Conservation (phyloP, 805 yeast genomes). For the Sugiyamaella floridensis region DNA sequence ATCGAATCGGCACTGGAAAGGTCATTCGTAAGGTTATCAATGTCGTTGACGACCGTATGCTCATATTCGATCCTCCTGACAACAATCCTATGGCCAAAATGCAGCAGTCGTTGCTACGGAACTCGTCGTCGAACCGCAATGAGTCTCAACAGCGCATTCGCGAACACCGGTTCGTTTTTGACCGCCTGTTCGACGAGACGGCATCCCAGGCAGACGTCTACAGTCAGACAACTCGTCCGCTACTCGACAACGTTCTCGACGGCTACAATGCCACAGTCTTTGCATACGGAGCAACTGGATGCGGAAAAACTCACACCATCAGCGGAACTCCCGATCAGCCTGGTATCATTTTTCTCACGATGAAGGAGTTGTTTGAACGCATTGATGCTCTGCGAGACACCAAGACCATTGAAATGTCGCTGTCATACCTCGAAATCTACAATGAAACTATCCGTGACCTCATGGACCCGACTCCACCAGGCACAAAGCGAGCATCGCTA, state of each 20-base stretch:
- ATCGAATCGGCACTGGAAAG: slow-evolving; percentile 17
- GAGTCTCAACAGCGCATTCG: slow-evolving; percentile 36
- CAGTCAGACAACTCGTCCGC: slow-evolving; percentile 57
- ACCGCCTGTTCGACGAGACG: slow-evolving; percentile 61
- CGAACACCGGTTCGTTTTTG: slow-evolving; percentile 80
- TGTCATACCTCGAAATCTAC: slow-evolving; percentile 75
- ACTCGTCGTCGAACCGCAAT: slow-evolving; percentile 33
- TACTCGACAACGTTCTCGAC: slow-evolving; percentile 66
- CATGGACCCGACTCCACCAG: slow-evolving; percentile 45
- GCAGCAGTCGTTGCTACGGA: slow-evolving; percentile 36
- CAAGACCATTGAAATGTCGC: slow-evolving; percentile 49
- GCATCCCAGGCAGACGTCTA: slow-evolving; percentile 65
- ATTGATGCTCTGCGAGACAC: slow-evolving; percentile 53
- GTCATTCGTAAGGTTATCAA: slow-evolving; percentile 65
- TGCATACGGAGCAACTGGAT: slow-evolving; percentile 95
- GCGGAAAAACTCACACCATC: slow-evolving; percentile 94
- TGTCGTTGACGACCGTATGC: slow-evolving; percentile 79
- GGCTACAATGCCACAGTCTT: slow-evolving; percentile 89
- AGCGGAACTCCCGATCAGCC: slow-evolving; percentile 68
- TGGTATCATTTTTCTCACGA: slow-evolving; percentile 72
- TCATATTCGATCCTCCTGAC: slow-evolving; percentile 80
- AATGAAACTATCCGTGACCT: slow-evolving; percentile 84
- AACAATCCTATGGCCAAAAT: slow-evolving; percentile 50
- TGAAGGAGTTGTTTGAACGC: slow-evolving; percentile 62
- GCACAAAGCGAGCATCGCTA: slow-evolving; percentile 13